Base-by-base conservation (phyloP, 805 yeast species). In the Metschnikowia orientalis region DNA sequence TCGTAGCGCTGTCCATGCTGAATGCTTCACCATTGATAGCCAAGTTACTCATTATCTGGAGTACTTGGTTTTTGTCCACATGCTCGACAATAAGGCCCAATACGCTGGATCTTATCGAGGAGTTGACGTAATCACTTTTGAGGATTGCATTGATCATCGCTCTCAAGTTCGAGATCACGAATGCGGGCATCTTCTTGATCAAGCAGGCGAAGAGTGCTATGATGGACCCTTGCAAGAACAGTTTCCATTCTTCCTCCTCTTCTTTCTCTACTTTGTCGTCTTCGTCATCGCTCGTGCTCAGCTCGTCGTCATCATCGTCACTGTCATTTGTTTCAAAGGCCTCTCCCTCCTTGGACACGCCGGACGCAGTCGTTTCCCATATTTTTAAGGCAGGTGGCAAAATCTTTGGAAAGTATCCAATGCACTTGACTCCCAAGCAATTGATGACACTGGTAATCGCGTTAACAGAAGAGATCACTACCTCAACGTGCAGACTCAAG, bases 381-480 rank as follows among this genome's bases (percentile, higher is more conserved):
- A 85, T 69, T 17, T 64, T 61, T 34, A 87, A 67, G 8, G 84
- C 66, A 9, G 87, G 85, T 10, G 88, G 86, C 41, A 92, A 75
- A 51, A 89, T 79, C 56, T 79, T 81, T 19, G 97, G 86, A 68
- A 88, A 84, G 51, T 71, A 75, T 5, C 95, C 89, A 52, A 92
- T 81, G 42, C 81, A 70, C 51, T 87, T 84, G 12, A 94, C 89
- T 33, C 98, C 98, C 28, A 89, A 58, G 15, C 78, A 73, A 32
- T 79, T 75, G 34, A 86, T 73, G 35, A 87, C 62, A 44, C 79
- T 77, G 36, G 85, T 77, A 41, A 86, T 73, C 38, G 81, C 78
- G 45, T 80, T 75, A 37, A 87, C 67, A 1, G 95, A 75, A 0
- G 95, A 74, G 21, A 92, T 74, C 18, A 79, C 65, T 6, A 85